Conservation (phyloP, 2,329 filamentous ascomycete species). For the Ophidiomyces ophidiicola region DNA sequence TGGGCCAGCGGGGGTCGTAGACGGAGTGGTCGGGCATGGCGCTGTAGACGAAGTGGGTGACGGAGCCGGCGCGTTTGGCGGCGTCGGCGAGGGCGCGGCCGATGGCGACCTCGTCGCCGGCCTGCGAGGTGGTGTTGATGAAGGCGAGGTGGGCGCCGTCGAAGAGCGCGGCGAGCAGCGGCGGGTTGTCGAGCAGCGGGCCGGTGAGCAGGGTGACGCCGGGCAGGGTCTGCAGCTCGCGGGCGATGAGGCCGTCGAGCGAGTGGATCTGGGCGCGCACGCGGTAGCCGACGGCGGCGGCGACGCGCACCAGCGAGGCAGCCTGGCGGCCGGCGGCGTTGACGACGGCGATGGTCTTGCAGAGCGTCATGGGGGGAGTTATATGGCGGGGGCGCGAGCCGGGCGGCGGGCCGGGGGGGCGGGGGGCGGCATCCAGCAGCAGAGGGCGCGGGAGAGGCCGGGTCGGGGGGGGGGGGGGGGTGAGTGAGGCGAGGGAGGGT, state of each 20-base stretch:
- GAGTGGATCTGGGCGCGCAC: slow-evolving; percentile 87
- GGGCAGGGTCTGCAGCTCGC: slow-evolving; percentile 68
- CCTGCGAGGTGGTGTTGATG: slow-evolving; percentile 92
- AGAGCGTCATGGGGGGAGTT: slow-evolving; percentile 30
- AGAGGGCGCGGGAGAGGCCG: background rate
- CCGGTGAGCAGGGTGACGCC: slow-evolving; percentile 66
- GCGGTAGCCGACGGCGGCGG: slow-evolving; percentile 82
- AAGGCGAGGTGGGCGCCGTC: slow-evolving; percentile 77
- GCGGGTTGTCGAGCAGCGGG: slow-evolving; percentile 55
- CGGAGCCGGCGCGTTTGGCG: slow-evolving; percentile 61
- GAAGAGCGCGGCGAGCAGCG: slow-evolving; percentile 67
- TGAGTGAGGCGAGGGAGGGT: background rate
- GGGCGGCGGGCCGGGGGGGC: background rate
- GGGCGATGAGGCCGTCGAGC: slow-evolving; percentile 72
- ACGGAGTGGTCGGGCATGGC: slow-evolving; percentile 91
- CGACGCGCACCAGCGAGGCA: slow-evolving; percentile 86
- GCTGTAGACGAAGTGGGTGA: slow-evolving; percentile 90
- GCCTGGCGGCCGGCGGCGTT: slow-evolving; percentile 94
- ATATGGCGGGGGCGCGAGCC: too few relatives aligned
- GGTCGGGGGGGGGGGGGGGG: background rate
- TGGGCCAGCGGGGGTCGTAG: slow-evolving; percentile 64
- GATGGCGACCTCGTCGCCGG: slow-evolving; percentile 78
- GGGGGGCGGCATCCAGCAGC: background rate
- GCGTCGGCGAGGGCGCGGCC: slow-evolving; percentile 80
- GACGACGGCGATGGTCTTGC: slow-evolving; percentile 77